phyloP scores from a whole-genome alignment of 257 asterid genomes.

The Henckelia pumila region DNA sequence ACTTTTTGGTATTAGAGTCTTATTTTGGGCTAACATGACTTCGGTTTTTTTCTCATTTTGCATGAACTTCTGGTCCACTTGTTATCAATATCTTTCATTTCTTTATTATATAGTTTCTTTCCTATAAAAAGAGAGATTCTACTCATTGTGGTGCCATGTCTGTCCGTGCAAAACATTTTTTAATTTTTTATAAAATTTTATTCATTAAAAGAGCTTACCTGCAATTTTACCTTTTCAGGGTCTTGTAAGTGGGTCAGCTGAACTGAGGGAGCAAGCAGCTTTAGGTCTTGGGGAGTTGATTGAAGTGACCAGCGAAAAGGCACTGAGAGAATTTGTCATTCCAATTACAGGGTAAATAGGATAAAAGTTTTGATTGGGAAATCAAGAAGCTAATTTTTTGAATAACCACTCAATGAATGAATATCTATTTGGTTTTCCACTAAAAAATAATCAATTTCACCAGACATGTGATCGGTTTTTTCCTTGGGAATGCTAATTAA shows the following conservation, averaged over 20 bases:
- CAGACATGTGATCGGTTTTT: background rate
- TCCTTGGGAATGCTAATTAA: background rate
- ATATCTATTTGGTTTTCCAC: too few relatives aligned
- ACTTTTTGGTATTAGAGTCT: too few relatives aligned
- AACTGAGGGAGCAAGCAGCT: constrained; percentile 96
- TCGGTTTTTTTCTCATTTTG: too few relatives aligned
- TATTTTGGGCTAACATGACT: too few relatives aligned
- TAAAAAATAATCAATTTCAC: background rate
- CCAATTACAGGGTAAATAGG: constrained; percentile 89
- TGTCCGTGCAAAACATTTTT: background rate
- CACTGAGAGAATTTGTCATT: constrained; percentile 87
- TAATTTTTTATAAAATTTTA: constrained; percentile 4
- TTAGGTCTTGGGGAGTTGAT: constrained; percentile 94
- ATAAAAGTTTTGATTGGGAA: constrained; percentile 6
- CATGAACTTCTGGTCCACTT: too few relatives aligned
- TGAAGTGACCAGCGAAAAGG: constrained; percentile 87
- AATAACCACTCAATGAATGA: background rate
- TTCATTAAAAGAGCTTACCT: constrained; percentile 6
- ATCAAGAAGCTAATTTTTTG: background rate
- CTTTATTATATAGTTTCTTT: too few relatives aligned
- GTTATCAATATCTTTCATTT: too few relatives aligned
- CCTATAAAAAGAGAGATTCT: too few relatives aligned
- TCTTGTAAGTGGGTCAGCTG: constrained; percentile 94
- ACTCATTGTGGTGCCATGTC: background rate
- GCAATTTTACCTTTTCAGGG: constrained; percentile 50